phyloP scores from a whole-genome alignment of 768 basidiomycete species.

The Amanita brunnescens region DNA sequence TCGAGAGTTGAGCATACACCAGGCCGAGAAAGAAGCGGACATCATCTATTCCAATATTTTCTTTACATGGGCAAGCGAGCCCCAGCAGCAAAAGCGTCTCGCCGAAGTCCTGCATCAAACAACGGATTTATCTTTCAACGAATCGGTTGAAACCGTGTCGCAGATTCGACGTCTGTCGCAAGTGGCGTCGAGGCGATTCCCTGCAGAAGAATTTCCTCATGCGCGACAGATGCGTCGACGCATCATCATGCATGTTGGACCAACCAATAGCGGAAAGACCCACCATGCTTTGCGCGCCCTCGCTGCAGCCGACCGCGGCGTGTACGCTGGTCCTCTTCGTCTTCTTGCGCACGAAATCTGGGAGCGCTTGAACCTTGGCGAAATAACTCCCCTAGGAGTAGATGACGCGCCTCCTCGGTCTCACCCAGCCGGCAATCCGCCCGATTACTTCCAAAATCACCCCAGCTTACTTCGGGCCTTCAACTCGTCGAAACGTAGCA shows the following conservation, averaged over 20 bases:
- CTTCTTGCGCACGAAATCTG: slow-evolving; percentile 94
- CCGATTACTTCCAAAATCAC: slow-evolving; percentile 19
- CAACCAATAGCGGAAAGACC: slow-evolving; percentile 97
- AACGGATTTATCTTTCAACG: slow-evolving; percentile 30
- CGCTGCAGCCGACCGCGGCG: slow-evolving; percentile 60
- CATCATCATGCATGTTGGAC: slow-evolving; percentile 93
- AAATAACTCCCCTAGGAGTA: slow-evolving; percentile 67
- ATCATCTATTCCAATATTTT: slow-evolving; percentile 44
- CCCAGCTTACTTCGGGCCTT: neutral
- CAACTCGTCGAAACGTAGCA: slow-evolving; percentile 19
- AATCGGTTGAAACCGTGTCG: slow-evolving; percentile 16
- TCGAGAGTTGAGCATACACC: slow-evolving; percentile 6
- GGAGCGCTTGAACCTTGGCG: slow-evolving; percentile 83
- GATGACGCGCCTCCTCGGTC: slow-evolving; percentile 21
- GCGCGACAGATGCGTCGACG: slow-evolving; percentile 63
- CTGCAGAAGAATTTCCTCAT: slow-evolving; percentile 36
- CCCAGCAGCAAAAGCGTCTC: slow-evolving; percentile 18
- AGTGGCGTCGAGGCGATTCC: slow-evolving; percentile 30
- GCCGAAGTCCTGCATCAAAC: slow-evolving; percentile 10
- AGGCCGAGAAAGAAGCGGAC: slow-evolving; percentile 24
- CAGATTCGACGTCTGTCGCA: slow-evolving; percentile 13
- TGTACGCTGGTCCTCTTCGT: slow-evolving; percentile 88
- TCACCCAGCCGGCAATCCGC: slow-evolving; percentile 12
- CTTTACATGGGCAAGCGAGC: slow-evolving; percentile 45
- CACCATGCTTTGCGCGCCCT: slow-evolving; percentile 87